Evolutionary conservation across 306 rosid species (phyloP).

Genomic region (Fragaria ananassa): DNA sequence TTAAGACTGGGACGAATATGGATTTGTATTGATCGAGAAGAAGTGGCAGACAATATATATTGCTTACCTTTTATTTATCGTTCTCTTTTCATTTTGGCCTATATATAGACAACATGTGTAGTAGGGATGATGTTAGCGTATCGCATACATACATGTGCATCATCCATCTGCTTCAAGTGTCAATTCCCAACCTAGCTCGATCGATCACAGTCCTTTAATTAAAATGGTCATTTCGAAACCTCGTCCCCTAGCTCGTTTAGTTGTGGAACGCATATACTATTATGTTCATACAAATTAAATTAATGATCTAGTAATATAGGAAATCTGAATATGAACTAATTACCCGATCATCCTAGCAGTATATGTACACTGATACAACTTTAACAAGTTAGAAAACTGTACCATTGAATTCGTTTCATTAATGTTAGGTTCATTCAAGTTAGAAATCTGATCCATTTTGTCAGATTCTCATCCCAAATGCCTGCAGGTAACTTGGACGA

Average conservation of each 20-base stretch:
- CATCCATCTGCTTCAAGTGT: not conserved
- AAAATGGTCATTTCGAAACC: not conserved
- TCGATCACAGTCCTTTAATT: not conserved
- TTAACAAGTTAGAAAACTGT: no score
- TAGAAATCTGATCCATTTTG: no score
- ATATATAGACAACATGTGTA: not conserved
- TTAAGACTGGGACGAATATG: no score
- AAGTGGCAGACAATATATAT: not conserved
- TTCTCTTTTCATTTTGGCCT: not conserved
- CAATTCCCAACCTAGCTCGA: not conserved
- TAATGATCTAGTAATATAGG: no score
- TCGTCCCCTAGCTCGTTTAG: not conserved
- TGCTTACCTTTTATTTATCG: not conserved
- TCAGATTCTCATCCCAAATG: no score
- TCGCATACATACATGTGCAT: not conserved
- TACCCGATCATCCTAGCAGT: no score
- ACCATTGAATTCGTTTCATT: no score
- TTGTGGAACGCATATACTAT: not conserved
- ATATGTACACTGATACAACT: not conserved
- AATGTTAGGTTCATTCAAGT: no score
- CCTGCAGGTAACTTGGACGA: no score
- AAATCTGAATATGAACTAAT: no score
- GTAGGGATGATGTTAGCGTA: not conserved
- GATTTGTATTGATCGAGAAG: no score
- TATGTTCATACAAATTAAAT: no score